phyloP scores from a whole-genome alignment of 371 early-diverging fungal genomes.

The Sporodiniella umbellata region DNA sequence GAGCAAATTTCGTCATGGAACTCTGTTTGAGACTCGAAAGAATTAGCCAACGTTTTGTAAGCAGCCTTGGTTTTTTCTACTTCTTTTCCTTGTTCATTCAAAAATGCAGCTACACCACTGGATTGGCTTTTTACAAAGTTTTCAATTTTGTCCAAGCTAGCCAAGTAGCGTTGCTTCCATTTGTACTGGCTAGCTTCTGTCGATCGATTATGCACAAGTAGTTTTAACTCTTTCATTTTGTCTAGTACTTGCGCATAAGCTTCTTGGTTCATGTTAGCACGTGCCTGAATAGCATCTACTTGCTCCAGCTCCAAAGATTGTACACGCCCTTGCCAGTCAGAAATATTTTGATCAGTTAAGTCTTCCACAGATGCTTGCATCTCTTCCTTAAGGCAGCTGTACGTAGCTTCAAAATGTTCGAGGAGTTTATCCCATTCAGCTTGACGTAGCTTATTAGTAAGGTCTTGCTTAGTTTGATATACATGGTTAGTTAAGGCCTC shows the following conservation, averaged over 20 bases:
- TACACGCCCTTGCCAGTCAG: slow-evolving; percentile 22
- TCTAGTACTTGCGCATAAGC: no score
- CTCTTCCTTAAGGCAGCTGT: neutral
- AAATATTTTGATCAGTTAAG: slow-evolving; percentile 12
- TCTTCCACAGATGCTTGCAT: slow-evolving; percentile 1
- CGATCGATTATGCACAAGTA: slow-evolving; percentile 3
- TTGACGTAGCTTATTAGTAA: neutral
- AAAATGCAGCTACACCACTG: neutral
- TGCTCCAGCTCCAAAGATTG: slow-evolving; percentile 6
- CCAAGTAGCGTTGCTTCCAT: slow-evolving; percentile 11
- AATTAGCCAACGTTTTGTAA: no score
- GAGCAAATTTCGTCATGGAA: slow-evolving; percentile 20
- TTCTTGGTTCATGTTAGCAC: slow-evolving; percentile 2
- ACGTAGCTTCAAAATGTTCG: slow-evolving; percentile 2
- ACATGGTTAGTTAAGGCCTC: neutral
- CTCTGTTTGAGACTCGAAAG: slow-evolving; percentile 8
- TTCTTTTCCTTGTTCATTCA: neutral
- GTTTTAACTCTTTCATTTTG: slow-evolving; percentile 6
- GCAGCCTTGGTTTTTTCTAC: neutral
- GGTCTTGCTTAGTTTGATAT: neutral
- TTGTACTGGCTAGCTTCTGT: slow-evolving; percentile 11
- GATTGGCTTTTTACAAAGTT: neutral
- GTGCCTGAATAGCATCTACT: slow-evolving; percentile 8
- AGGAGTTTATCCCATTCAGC: slow-evolving; percentile 5
- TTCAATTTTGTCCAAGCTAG: neutral